Base-by-base conservation (phyloP, 352 stramenopile species). In the Phytopythium montanum region DNA sequence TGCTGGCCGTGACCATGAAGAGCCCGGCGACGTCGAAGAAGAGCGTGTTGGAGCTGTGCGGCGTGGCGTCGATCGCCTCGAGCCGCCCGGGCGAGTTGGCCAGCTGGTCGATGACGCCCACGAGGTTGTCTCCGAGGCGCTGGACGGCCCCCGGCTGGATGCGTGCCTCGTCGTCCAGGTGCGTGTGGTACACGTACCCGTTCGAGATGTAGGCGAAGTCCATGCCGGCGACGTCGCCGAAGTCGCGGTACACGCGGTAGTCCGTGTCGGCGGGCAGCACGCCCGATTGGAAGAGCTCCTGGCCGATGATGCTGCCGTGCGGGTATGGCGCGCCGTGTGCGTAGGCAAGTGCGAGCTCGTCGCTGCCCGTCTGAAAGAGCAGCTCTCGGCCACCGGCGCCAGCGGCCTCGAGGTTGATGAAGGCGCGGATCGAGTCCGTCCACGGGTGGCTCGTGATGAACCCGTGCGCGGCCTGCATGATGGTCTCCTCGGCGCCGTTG, bases 141-240 rank as follows among this genome's bases (percentile, higher is more conserved):
- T 92, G 83, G 29, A 92, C 59, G 0, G 80, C 66, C 6, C 83
- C 83, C 18, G 61, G 73, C 53, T 90, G 80, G 58, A 92, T 92
- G 7, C 76, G 78, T 5, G 80, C 87, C 7, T 87, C 69, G 59
- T 89, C 83, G 48, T 92, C 83, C 16, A 92, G 42, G 21, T 49
- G 62, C 9, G 83, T 92, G 69, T 92, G 83, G 60, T 92, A 92
- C 18, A 92, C 83, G 59, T 92, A 92, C 6, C 83, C 83, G 36
- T 92, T 92, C 13, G 79, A 73, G 34, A 92, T 86, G 58, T 88
- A 92, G 3, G 83, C 83, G 64, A 92, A 90, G 56, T 92, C 83
- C 80, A 92, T 92, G 21, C 83, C 83, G 14, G 83, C 76, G n/a
- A 92, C 73, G 31, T 70, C 73, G 9, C 82, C 82, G 61, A 88